These are phyloP conservation scores for Phialophora chinensis DNA, from an alignment of 2,329 filamentous ascomycete species.

Conservation along the genomic window DNA sequence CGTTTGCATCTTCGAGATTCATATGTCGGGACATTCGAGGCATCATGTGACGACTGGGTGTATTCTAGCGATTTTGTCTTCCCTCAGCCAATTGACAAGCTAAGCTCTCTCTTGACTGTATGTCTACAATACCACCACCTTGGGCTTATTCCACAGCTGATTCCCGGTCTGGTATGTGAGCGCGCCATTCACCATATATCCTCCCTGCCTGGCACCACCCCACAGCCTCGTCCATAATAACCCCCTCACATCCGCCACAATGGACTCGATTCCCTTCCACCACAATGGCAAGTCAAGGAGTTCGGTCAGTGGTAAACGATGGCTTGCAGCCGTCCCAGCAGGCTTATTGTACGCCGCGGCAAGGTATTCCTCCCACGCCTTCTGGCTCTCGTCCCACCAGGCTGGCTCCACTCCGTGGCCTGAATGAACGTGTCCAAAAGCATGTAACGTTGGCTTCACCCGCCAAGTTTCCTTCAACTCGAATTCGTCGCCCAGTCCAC, in stretches of 20 bases:
- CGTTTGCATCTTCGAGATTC: neutral
- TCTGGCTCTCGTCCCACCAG: constrained; percentile 77
- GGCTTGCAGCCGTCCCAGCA: constrained; percentile 37
- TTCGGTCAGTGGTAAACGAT: constrained; percentile 45
- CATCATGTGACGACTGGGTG: neutral
- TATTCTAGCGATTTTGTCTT: neutral
- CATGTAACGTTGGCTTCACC: constrained; percentile 74
- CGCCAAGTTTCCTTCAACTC: constrained; percentile 76
- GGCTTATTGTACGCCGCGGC: constrained; percentile 43
- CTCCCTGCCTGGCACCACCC: constrained; percentile 59
- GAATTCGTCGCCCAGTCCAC: constrained; percentile 71
- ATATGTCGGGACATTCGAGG: neutral
- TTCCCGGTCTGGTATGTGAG: constrained; percentile 53
- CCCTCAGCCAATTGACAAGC: neutral
- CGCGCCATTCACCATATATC: constrained; percentile 67
- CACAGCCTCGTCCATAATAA: constrained; percentile 67
- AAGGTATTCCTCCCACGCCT: constrained; percentile 70
- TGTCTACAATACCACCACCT: constrained; percentile 46
- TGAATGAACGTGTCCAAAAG: constrained; percentile 86
- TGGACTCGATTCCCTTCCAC: constrained; percentile 58
- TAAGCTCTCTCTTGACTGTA: neutral
- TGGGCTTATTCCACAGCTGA: constrained; percentile 47
- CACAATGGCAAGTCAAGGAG: constrained; percentile 51
- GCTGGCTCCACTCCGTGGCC: constrained; percentile 72
- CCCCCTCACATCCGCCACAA: constrained; percentile 60